Evolutionary conservation across 208 protist species (phyloP), one percentile per base, ranked within the genome.

Genomic region (Crithidia bombi): DNA sequence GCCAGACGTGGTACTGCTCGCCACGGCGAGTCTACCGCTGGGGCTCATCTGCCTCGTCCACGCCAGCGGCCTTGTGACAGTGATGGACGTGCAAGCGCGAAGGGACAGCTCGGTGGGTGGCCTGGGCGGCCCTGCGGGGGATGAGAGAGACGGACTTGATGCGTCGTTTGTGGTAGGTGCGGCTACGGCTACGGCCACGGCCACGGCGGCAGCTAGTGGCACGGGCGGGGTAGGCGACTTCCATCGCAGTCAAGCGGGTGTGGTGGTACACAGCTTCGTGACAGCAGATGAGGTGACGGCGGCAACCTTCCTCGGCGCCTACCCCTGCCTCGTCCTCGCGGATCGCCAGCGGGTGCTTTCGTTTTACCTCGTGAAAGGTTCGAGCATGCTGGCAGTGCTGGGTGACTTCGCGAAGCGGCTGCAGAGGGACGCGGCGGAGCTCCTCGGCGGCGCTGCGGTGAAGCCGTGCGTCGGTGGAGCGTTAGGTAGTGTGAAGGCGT

Each of bases 11-110:
- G 88, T 94, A 55, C 85, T 84, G 44, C 76, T 94, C 41, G 79
- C 90, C 17, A 67, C 83, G 1, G 75, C 87, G 14, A 94, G 88
- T 57, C 44, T 63, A 3, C 64, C 79, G 4, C 67, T 94, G 15
- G 78, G 84, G n/a, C 65, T 90, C 2, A 47, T 88, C 11, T 94
- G 88, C 65, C 68, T 94, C 49, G 88, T 94, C 25, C 88, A 90
- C 49, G 79, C 88, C 10, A 91, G 85, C 58, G 88, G 88, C 10
- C 49, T 78, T 23, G 75, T 90, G 23, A 85, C 81, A 4, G 62
- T 94, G 14, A 67, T 94, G 56, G 85, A 91, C 33, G 74, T 88
- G 49, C 78, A 59, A 33, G 59, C 64, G 26, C 51, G 28, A 12
- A 19, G 44, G n/a, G 49, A 57, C 43, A 64, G 62, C n/a, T 36